phyloP scores from a whole-genome alignment of 2,329 filamentous ascomycete genomes.

The Didymella sp. region DNA sequence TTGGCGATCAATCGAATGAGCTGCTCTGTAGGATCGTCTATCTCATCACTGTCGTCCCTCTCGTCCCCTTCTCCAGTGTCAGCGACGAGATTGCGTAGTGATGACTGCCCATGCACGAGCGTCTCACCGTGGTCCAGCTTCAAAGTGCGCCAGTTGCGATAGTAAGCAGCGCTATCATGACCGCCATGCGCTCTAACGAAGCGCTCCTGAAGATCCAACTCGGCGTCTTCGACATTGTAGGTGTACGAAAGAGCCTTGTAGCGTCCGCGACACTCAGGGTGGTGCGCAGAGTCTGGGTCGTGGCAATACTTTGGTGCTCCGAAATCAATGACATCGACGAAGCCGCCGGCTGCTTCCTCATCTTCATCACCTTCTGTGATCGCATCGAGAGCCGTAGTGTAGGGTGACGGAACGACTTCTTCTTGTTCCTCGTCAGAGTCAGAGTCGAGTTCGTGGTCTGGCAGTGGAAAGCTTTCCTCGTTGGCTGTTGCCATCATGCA shows the following conservation, averaged over 20 bases:
- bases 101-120: slow-evolving; percentile 6
- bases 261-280: not conserved
- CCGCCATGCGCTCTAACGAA: not conserved
- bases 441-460: slow-evolving; percentile 7
- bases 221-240: not conserved
- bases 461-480: not conserved
- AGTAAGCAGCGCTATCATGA: not conserved
- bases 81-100: not conserved
- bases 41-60: not conserved
- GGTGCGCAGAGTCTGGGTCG: slow-evolving; percentile 5
- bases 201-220: not conserved
- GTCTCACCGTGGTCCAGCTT: slow-evolving; percentile 4
- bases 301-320: not conserved
- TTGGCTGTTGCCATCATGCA: slow-evolving; percentile 9
- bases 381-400: not conserved
- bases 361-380: not conserved
- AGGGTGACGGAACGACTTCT: too few relatives aligned
- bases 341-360: not conserved
- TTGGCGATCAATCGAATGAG: not conserved
- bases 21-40: not conserved
- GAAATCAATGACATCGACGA: slow-evolving; percentile 2
- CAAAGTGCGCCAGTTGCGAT: slow-evolving; percentile 1
- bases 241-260: not conserved
- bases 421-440: slow-evolving; percentile 1
- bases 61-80: not conserved